Evolutionary conservation across 768 basidiomycete genomes (phyloP).

Genomic region (Gelatoporia subvermispora): DNA sequence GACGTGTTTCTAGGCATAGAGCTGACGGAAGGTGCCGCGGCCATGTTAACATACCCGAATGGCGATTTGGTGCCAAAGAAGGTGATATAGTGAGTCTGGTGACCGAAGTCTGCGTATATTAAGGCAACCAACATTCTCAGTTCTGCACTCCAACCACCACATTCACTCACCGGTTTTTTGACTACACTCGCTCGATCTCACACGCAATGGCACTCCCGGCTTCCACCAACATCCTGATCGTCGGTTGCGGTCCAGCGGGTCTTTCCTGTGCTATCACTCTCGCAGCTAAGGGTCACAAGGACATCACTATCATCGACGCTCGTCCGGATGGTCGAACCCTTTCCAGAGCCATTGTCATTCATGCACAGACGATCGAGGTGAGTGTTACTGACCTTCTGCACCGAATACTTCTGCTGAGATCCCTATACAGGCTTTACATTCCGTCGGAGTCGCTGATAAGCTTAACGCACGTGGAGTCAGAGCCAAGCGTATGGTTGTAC

Average conservation of each 20-base stretch:
- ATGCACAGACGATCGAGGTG: slow-evolving; percentile 52
- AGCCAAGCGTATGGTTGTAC: no score
- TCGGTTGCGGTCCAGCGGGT: slow-evolving; percentile 48
- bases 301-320: slow-evolving; percentile 42
- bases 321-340: slow-evolving; percentile 25
- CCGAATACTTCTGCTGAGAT: slow-evolving; percentile 5
- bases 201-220: slow-evolving; percentile 26
- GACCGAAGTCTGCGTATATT: no score
- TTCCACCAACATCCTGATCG: slow-evolving; percentile 39
- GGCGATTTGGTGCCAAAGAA: no score
- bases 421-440: slow-evolving; percentile 40
- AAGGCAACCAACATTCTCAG: no score
- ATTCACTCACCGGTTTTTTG: no score
- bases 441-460: slow-evolving; percentile 35
- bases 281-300: slow-evolving; percentile 33
- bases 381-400: slow-evolving; percentile 12
- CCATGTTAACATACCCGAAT: no score
- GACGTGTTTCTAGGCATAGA: no score
- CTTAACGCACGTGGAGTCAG: no score
- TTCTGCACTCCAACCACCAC: no score
- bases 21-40: no score
- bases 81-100: no score
- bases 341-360: slow-evolving; percentile 43
- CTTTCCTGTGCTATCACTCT: slow-evolving; percentile 44
- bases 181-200: no score